Evolutionary conservation across 1,284 basidiomycete genomes (phyloP).

Genomic region (Coriolopsis trogii): DNA sequence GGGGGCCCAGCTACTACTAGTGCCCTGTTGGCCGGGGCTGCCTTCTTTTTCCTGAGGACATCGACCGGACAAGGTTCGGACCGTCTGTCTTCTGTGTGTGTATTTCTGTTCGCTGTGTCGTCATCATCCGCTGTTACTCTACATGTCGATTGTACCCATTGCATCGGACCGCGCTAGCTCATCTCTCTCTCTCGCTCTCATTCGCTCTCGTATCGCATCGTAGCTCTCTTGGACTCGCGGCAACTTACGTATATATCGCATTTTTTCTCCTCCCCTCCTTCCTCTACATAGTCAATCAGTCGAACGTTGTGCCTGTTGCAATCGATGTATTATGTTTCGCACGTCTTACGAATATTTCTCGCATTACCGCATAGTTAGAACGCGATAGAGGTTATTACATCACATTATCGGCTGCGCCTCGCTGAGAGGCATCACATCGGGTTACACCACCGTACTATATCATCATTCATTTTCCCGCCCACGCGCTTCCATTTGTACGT

Average conservation of each 20-base stretch:
- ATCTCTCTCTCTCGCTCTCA: background rate
- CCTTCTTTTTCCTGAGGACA: conserved; percentile 13
- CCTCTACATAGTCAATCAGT: too few species aligned
- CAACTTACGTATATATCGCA: conserved; percentile 23
- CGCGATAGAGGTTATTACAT: conserved; percentile 24
- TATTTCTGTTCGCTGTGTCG: conserved; percentile 18
- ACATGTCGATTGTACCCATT: conserved; percentile 20
- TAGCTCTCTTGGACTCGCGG: conserved; percentile 21
- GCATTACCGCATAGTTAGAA: conserved; percentile 21
- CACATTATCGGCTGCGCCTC: conserved; percentile 12
- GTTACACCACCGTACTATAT: conserved; percentile 23
- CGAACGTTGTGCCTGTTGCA: too few species aligned
- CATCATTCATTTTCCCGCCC: conserved; percentile 3
- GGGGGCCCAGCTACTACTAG: conserved; percentile 19
- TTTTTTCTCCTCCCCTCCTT: conserved; percentile 1
- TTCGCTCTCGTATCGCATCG: conserved; percentile 8
- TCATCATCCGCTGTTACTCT: conserved; percentile 14
- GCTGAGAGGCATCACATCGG: conserved; percentile 9
- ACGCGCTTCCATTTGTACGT: conserved; percentile 16
- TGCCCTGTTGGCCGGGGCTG: conserved; percentile 4
- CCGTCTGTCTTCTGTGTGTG: conserved; percentile 17
- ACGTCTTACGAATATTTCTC: conserved; percentile 17
- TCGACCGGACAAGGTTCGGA: conserved; percentile 20
- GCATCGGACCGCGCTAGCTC: conserved; percentile 20
- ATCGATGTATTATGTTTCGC: conserved; percentile 18